Evolutionary conservation across 176 grass and related monocot genomes (phyloP).

Genomic region (Eleusine indica): DNA sequence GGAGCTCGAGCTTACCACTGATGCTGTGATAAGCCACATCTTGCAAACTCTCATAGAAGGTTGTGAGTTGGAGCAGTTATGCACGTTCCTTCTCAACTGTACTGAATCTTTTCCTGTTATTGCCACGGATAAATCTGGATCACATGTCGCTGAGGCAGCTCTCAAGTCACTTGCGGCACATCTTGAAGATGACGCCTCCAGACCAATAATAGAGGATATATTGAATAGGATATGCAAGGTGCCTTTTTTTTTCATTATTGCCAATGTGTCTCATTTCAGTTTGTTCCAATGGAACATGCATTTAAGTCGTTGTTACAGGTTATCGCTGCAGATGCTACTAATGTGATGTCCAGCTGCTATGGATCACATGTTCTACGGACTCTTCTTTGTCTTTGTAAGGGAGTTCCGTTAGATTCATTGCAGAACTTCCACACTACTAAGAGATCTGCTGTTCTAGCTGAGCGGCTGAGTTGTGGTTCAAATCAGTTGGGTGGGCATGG

Average conservation of each 20-base stretch:
- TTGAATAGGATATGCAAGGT: slow-evolving; percentile 87
- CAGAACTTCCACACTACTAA: slow-evolving; percentile 83
- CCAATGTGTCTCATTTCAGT: not conserved
- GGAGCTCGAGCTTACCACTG: slow-evolving; percentile 81
- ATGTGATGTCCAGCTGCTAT: slow-evolving; percentile 76
- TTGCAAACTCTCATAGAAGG: slow-evolving; percentile 78
- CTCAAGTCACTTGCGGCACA: slow-evolving; percentile 72
- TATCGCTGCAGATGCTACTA: slow-evolving; percentile 62
- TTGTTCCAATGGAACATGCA: slow-evolving; percentile 23
- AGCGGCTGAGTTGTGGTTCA: slow-evolving; percentile 58
- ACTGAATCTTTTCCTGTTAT: slow-evolving; percentile 53
- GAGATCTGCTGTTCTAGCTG: slow-evolving; percentile 66
- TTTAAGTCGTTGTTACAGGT: slow-evolving; percentile 47
- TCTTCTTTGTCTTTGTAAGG: slow-evolving; percentile 91
- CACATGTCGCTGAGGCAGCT: slow-evolving; percentile 78
- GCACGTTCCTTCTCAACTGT: slow-evolving; percentile 70
- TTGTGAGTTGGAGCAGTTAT: slow-evolving; percentile 81
- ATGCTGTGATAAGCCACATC: slow-evolving; percentile 74
- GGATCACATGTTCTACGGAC: slow-evolving; percentile 92
- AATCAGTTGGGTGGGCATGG: slow-evolving; percentile 44
- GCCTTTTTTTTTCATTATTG: not conserved
- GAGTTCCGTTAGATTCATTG: slow-evolving; percentile 61
- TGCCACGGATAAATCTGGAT: slow-evolving; percentile 80
- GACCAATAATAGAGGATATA: slow-evolving; percentile 61
- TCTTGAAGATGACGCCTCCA: slow-evolving; percentile 75